These are phyloP conservation scores for Penicillium frequentans DNA, from an alignment of 2,329 filamentous ascomycete genomes.

Conservation along the genomic window DNA sequence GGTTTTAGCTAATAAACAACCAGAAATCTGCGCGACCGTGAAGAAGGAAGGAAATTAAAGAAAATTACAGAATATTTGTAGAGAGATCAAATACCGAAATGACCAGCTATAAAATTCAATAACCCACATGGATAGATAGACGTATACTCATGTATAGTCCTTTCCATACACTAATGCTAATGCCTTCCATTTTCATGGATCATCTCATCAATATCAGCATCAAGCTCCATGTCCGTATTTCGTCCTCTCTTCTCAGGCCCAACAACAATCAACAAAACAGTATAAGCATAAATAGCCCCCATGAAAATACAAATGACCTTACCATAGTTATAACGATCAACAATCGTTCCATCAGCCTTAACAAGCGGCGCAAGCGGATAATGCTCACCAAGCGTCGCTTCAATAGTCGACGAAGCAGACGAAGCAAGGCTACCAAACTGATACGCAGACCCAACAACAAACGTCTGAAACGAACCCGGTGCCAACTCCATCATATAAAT, in stretches of 20 bases:
- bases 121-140: no score
- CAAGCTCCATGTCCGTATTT: neutral
- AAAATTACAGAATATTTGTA: no score
- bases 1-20: no score
- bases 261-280: neutral
- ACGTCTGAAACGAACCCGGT: constrained; percentile 33
- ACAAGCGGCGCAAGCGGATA: constrained; percentile 32
- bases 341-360: neutral
- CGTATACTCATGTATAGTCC: no score
- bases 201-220: neutral
- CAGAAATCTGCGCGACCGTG: no score
- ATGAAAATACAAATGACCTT: constrained; percentile 3
- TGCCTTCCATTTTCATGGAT: neutral
- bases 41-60: no score
- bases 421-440: constrained; percentile 43
- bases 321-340: constrained; percentile 1
- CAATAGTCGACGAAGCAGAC: constrained; percentile 45
- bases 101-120: no score
- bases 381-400: constrained; percentile 42
- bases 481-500: constrained; percentile 40
- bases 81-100: no score
- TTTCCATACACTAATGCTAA: neutral
- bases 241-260: constrained; percentile 1
- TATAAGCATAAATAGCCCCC: constrained; percentile 1
- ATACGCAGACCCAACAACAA: constrained; percentile 38